Base-by-base conservation (phyloP, 441 rosid species). In the Erodium moschatum region DNA sequence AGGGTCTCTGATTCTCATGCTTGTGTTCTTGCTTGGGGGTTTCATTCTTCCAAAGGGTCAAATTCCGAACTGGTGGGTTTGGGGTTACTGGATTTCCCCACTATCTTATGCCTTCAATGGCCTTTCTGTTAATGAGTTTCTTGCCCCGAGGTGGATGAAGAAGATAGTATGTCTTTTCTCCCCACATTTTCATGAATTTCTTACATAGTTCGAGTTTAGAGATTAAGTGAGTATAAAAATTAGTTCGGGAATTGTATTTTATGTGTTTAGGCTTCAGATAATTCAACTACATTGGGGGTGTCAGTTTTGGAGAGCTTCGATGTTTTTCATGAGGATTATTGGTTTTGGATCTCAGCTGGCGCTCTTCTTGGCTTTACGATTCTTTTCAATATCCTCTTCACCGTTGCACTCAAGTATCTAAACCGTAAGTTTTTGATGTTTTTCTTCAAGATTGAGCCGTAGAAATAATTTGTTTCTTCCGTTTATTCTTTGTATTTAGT, bases 61-160 rank as follows among this genome's bases (percentile, higher is more conserved):
- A 58, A 88, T 90, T 62, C 97, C 96, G n/a, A 75, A 21, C 0
- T 89, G 97, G 98, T 91, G 89, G 95, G 69, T 68, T 5, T 93
- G 96, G 98, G 92, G 82, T 50, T 83, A 88, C 67, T 91, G 98
- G 98, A 50, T 81, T n/a, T 93, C 97, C 0, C 98, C 98, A 29
- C 13, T 93, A 73, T 44, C 85, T 6, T 93, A 91, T 29, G 85
- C 82, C 68, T 93, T 33, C 85, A 88, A 88, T 72, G 88, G 92
- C 65, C 46, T 91, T 0, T 19, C 80, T 7, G 85, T 86, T 19
- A 93, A 88, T 72, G 96, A 91, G 83, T 35, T 93, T 74, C 71
- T 70, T 75, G 85, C 96, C 46, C 86, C 96, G 5, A 87, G 97
- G 69, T 93, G 98, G 98, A 89, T 85, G 90, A 77, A 88, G 69